Percentiles rank a stretch among this genome's conserved stretches.
phyloP scores from a whole-genome alignment of 768 basidiomycete genomes.

The Antrodiella citrinella region DNA sequence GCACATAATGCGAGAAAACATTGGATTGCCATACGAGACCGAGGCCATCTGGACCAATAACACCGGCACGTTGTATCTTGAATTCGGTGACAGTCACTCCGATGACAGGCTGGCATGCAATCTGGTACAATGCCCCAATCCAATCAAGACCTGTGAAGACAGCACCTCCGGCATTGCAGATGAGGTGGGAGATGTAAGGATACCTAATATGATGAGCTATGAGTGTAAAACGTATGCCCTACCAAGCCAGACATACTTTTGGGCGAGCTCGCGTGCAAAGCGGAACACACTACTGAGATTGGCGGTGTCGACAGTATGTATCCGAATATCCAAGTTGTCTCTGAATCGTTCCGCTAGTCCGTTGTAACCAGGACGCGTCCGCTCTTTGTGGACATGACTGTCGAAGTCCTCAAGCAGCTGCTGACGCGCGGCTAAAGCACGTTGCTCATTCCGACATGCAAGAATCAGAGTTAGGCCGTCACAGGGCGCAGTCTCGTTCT shows the following conservation, averaged over 20 bases:
- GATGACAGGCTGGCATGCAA: conserved; percentile 35
- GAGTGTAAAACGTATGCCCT: not conserved
- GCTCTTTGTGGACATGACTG: conserved; percentile 35
- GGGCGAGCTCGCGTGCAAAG: conserved; percentile 47
- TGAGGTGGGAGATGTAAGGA: conserved; percentile 71
- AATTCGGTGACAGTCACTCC: conserved; percentile 48
- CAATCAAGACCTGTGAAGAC: conserved; percentile 50
- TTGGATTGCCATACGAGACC: conserved; percentile 86
- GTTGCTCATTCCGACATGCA: conserved; percentile 64
- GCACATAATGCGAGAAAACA: conserved; percentile 69
- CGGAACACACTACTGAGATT: conserved; percentile 49
- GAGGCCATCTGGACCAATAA: conserved; percentile 56
- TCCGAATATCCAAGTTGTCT: conserved; percentile 49
- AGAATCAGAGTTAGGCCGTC: conserved; percentile 66
- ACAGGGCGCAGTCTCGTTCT: conserved; percentile 19
- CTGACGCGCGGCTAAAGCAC: conserved; percentile 54
- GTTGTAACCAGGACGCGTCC: conserved; percentile 30
- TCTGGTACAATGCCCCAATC: conserved; percentile 35
- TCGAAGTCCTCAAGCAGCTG: conserved; percentile 50
- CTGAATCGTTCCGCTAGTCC: conserved; percentile 52
- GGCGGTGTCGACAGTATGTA: conserved; percentile 59
- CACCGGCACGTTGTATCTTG: conserved; percentile 50
- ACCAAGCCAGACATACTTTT: conserved; percentile 37
- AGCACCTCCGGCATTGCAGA: conserved; percentile 73
- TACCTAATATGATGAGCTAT: conserved; percentile 37